Base-by-base conservation (phyloP, 495 filamentous ascomycete genomes). In the Apiosordaria backusii region DNA sequence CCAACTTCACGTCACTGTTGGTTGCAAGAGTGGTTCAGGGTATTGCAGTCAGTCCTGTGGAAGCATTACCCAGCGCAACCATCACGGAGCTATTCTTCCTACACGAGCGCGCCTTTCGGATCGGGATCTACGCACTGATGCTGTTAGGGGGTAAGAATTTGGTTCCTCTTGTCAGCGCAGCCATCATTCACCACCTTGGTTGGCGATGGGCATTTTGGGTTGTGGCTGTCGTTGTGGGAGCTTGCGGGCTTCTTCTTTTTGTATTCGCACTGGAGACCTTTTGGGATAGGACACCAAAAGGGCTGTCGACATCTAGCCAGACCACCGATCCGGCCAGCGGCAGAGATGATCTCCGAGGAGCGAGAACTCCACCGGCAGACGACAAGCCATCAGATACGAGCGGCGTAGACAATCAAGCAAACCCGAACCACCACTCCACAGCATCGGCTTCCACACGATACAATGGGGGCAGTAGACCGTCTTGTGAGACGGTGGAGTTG, bases 121-220 rank as follows among this genome's bases (percentile, higher is more conserved):
- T 97, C 35, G 95, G 95, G 16, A 92, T 97, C n/a, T 99, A 99
- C 73, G 97, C 93, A 0, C 78, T 99, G 13, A 76, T 97, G 2
- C 82, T 97, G 13, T 84, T 99, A 0, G 91, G 93, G 13, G 95
- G 95, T 16, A 97, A 97, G 81, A 97, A 97, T 69, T 73, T 99
- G 54, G 84, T 97, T n/a, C 95, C 95, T 16, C 76, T 97, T 60
- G 90, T 92, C 4, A 93, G 90, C 75, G 95, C 95, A 15, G 93
- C 82, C 9, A 90, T 97, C 60, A 96, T 97, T 59, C 81, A 90
- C 60, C 76, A 80, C 2, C 73, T 91, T 50, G 85, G 85, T 2
- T 99, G 95, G 95, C 88, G 93, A 70, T 97, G 93, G 93, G 91
- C 92, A 0, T 95, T 95, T 72, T 96, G 92, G 90, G 87, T 96